Evolutionary conservation across 768 basidiomycete species (phyloP), one percentile per base, ranked within the genome.

Genomic region (Lactarius akahatsu): DNA sequence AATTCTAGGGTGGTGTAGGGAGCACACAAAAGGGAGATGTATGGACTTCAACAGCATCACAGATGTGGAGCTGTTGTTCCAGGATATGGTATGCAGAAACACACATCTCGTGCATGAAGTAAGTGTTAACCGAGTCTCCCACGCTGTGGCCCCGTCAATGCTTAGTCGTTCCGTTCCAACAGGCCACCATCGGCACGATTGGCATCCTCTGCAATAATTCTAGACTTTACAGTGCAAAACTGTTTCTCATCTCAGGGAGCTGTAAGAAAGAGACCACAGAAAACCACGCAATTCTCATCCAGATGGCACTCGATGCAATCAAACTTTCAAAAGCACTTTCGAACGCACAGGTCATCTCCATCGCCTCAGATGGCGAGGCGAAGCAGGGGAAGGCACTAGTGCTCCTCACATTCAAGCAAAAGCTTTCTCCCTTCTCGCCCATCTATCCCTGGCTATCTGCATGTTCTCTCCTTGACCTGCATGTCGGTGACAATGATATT

Each of bases 101-200:
- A 32, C 63, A 7, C 65, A 67, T 7, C 52, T 63, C 1, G 50
- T 52, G 0, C 32, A 47, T 13, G 58, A 67, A 30, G 66, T 60
- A 7, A 8, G 57, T 30, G 5, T 30, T 30, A 30, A 45, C 13
- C 40, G 4, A 41, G 2, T 41, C 40, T 41, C 40, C 13, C 40
- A 41, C 40, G 30, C 30, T 3, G 30, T 30, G 2, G 30, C 4
- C 5, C 5, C 2, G 30, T 5, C 13, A 16, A 15, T 2, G 15
- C 15, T 16, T 1, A 6, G 15, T 5, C 5, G 26, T 6, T 28
- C 16, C 28, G 10, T 60, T 36, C 30, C 30, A 1, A 30, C 30
- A 66, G 65, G 59, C 65, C 3, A 66, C 65, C 1, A 23, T 66
- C 4, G 65, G 65, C 11, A 55, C 59, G 0, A 43, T 66, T n/a